These are phyloP conservation scores for Dictyostelium discoideum DNA, from an alignment of 78 protist species.

Conservation along the genomic window DNA sequence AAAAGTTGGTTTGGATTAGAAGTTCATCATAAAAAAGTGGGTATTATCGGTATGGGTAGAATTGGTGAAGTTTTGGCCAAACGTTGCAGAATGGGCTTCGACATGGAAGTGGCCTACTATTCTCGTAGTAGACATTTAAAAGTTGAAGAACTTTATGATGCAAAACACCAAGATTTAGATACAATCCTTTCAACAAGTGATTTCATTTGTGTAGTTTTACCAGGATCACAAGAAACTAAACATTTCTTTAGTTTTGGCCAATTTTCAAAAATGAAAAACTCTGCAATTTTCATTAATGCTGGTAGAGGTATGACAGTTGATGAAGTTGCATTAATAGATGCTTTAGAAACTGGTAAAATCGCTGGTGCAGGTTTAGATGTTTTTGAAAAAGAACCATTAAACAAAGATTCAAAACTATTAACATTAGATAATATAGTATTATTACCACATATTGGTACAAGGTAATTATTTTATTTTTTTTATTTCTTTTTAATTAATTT, in stretches of 20 bases:
- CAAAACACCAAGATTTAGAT: neutral
- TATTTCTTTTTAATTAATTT: too few species aligned
- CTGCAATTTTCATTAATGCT: constrained; percentile 49
- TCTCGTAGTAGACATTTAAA: neutral
- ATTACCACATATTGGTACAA: neutral
- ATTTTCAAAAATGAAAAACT: constrained; percentile 38
- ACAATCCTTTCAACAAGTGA: constrained; percentile 12
- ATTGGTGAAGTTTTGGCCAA: constrained; percentile 77
- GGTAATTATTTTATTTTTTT: neutral
- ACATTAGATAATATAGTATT: neutral
- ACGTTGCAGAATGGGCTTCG: constrained; percentile 35
- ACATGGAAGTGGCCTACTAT: constrained; percentile 52
- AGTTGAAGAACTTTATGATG: neutral
- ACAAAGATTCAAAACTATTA: neutral
- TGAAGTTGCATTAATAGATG: constrained; percentile 40
- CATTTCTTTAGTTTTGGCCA: neutral
- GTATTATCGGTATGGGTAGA: constrained; percentile 81
- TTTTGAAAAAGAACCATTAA: constrained; percentile 51
- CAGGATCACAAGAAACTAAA: constrained; percentile 26
- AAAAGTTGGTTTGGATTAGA: constrained; percentile 22
- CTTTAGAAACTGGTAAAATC: constrained; percentile 15
- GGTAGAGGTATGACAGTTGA: constrained; percentile 63
- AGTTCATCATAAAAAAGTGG: constrained; percentile 79
- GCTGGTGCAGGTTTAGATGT: constrained; percentile 81
- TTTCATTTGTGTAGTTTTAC: constrained; percentile 1